Conservation (phyloP, 768 basidiomycete genomes). For the Lactarius evosmus region DNA sequence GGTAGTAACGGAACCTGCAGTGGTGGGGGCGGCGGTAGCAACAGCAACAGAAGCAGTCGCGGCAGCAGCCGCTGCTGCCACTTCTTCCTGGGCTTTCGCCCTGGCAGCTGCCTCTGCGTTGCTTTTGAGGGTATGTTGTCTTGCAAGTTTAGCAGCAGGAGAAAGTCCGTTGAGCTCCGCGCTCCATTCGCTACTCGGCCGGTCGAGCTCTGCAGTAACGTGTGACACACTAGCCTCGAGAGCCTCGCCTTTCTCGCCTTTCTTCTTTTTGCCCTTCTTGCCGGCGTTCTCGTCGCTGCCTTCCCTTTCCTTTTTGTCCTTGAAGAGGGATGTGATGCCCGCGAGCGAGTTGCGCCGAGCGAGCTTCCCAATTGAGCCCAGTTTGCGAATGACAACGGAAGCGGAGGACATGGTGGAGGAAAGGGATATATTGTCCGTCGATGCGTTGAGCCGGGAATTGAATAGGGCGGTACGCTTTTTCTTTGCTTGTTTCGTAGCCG, state of each 20-base stretch:
- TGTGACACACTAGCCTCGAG: slow-evolving; percentile 73
- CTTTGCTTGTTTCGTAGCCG: slow-evolving; percentile 44
- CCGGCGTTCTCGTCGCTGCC: slow-evolving; percentile 32
- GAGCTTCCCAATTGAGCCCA: slow-evolving; percentile 86
- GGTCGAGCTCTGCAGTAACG: slow-evolving; percentile 82
- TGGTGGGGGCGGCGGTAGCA: slow-evolving; percentile 18
- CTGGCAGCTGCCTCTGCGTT: slow-evolving; percentile 75
- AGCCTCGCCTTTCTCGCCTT: slow-evolving; percentile 59
- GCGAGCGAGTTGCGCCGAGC: slow-evolving; percentile 85
- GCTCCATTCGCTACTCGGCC: slow-evolving; percentile 57
- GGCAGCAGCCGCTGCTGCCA: slow-evolving; percentile 50
- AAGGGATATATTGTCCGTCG: slow-evolving; percentile 93
- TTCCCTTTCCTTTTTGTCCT: slow-evolving; percentile 68
- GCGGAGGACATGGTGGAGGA: slow-evolving; percentile 93
- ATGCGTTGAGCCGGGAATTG: slow-evolving; percentile 83
- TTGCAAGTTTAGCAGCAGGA: slow-evolving; percentile 84
- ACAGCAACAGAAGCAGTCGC: slow-evolving; percentile 36
- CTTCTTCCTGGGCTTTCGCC: slow-evolving; percentile 56
- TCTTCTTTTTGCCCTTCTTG: slow-evolving; percentile 50
- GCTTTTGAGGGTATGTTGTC: slow-evolving; percentile 88
- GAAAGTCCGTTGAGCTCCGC: slow-evolving; percentile 69
- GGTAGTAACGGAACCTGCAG: slow-evolving; percentile 36
- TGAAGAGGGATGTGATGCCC: slow-evolving; percentile 91
- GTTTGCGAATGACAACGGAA: slow-evolving; percentile 94
- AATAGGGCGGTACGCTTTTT: slow-evolving; percentile 74